phyloP scores from a whole-genome alignment of 768 basidiomycete species.

The Sarcodon aspratus region DNA sequence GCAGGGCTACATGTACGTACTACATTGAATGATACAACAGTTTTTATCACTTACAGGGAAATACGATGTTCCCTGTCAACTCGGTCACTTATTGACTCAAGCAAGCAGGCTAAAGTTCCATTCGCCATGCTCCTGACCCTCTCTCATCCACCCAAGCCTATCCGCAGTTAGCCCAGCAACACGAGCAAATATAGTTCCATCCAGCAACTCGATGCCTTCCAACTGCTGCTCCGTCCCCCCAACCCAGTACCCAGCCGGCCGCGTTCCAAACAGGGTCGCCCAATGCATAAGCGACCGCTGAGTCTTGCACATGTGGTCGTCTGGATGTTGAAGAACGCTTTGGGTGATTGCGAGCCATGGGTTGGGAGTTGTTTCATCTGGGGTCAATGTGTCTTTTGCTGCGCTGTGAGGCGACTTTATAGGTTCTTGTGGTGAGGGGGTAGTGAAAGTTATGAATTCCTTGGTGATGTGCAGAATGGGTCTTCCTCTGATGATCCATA shows the following conservation, averaged over 20 bases:
- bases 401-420: constrained; percentile 7
- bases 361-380: constrained; percentile 32
- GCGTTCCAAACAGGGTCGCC: constrained; percentile 30
- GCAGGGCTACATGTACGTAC: no score
- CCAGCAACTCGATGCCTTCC: constrained; percentile 38
- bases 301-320: constrained; percentile 43
- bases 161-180: constrained; percentile 30
- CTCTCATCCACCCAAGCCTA: constrained; percentile 27
- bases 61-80: no score
- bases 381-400: constrained; percentile 16
- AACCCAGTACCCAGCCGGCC: constrained; percentile 21
- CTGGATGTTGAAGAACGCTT: constrained; percentile 41
- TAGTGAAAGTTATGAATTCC: constrained; percentile 29
- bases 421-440: constrained; percentile 12
- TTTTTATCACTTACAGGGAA: no score
- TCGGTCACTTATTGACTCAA: no score
- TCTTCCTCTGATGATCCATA: constrained; percentile 49
- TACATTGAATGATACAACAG: no score
- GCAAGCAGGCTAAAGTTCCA: constrained; percentile 7
- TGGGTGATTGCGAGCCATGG: constrained; percentile 50
- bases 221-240: constrained; percentile 12
- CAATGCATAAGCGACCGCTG: constrained; percentile 40
- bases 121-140: constrained; percentile 16
- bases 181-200: constrained; percentile 58
- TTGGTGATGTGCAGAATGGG: constrained; percentile 31